phyloP scores from a whole-genome alignment of 441 rosid genomes.

The Gossypium schwendimanii region DNA sequence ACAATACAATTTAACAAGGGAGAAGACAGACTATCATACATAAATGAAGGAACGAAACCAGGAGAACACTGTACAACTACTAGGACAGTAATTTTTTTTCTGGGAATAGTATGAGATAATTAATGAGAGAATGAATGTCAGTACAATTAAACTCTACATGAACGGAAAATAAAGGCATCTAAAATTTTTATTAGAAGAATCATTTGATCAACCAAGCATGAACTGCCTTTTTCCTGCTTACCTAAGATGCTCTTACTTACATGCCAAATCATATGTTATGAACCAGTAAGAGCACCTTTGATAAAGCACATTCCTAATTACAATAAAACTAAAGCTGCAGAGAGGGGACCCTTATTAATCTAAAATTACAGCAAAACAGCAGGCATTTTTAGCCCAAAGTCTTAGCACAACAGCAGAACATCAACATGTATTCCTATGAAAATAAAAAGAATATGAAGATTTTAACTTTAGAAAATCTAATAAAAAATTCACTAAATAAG shows the following conservation, averaged over 20 bases:
- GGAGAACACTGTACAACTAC: not conserved
- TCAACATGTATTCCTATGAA: not conserved
- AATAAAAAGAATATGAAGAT: not conserved
- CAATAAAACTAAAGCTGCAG: not conserved
- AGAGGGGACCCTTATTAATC: not conserved
- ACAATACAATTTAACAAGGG: constrained; percentile 1
- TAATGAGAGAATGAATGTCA: not conserved
- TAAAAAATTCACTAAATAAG: not conserved
- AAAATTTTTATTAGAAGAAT: not conserved
- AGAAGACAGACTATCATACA: not conserved
- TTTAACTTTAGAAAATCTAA: not conserved
- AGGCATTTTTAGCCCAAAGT: not conserved
- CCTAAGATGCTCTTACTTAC: not conserved
- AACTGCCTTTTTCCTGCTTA: not conserved
- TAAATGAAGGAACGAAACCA: not conserved
- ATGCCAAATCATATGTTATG: not conserved
- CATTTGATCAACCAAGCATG: constrained; percentile 3
- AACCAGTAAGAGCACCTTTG: not conserved
- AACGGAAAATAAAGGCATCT: not conserved
- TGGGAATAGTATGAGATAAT: not conserved
- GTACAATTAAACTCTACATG: not conserved
- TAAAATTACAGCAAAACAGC: constrained; percentile 1
- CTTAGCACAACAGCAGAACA: not conserved
- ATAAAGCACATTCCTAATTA: not conserved
- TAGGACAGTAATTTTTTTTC: not conserved